Base-by-base conservation (phyloP, 192 early-diverging fungal genomes). In the Entomortierella lignicola region DNA sequence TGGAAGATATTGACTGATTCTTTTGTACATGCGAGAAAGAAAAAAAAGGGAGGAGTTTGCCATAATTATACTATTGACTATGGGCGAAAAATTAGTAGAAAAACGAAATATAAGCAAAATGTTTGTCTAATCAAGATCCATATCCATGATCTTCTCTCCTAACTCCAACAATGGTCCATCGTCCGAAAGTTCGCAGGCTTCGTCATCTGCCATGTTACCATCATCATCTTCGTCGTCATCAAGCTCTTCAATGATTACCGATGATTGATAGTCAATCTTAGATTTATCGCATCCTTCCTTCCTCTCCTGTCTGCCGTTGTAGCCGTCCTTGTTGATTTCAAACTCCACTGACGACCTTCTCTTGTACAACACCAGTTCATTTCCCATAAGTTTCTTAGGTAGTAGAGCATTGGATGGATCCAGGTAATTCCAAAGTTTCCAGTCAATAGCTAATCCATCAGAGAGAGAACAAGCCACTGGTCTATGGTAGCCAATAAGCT, bases 121-220 rank as follows among this genome's bases (percentile, higher is more conserved):
- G 42, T 51, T 20, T 47, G 2, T 20, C 39, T 69, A 77, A 26
- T 77, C 54, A n/a, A 77, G 61, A 21, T 77, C 73, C 66, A 77
- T 64, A 32, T 69, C 66, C 60, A 69, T 77, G 60, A 60, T 64
- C 37, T 59, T 57, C 37, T 77, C 60, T 31, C 64, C 60, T 34
- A 77, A 26, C 2, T 56, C 60, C 27, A 64, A 41, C 27, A 77
- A 30, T 8, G 65, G 61, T 1, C 18, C 63, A 50, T 65, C 55
- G 17, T 65, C 63, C 11, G 61, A 32, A 15, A 37, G 30, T 8
- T 59, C 37, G 17, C 55, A 50, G 5, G 44, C 73, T 23, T 77
- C 73, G 21, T 77, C 66, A 29, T 69, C 73, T 26, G 73, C 66
- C 55, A 77, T 4, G n/a, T 69, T 69, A 13, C 73, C 73, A 10